A percentile compares a stretch with the other conserved stretches of the same genome.
Evolutionary conservation across 2,329 filamentous ascomycete genomes (phyloP).

Genomic region (Colletotrichum brevisporum): DNA sequence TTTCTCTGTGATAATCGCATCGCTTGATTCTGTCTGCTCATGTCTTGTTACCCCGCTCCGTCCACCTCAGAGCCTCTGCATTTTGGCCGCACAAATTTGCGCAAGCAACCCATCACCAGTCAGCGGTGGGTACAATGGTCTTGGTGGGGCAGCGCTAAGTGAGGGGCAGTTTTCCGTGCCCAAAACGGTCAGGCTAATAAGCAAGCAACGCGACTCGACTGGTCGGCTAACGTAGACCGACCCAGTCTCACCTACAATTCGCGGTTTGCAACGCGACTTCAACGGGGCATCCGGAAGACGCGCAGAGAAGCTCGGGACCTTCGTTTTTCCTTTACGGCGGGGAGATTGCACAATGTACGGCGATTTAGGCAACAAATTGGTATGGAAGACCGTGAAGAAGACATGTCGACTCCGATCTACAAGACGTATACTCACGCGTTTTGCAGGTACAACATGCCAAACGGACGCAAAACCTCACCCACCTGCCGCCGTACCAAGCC

Average conservation of each 20-base stretch:
- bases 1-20: no score
- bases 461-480: conserved; percentile 86
- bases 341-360: conserved; percentile 77
- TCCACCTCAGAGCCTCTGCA: not conserved
- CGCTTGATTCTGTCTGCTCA: no score
- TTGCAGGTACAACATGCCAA: conserved; percentile 93
- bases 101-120: not conserved
- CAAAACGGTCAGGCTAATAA: conserved; percentile 32
- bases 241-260: conserved; percentile 8
- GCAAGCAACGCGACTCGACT: conserved; percentile 27
- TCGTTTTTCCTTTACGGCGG: no score
- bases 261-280: conserved; percentile 6
- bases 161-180: conserved; percentile 32
- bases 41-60: conserved; percentile 3
- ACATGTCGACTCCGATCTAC: not conserved
- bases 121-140: not conserved
- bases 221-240: not conserved
- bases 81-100: conserved; percentile 12
- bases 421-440: conserved; percentile 40
- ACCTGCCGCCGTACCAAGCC: conserved; percentile 92
- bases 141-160: conserved; percentile 41
- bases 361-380: conserved; percentile 88
- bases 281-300: conserved; percentile 1
- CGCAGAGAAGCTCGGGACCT: no score
- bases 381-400: conserved; percentile 53